Base-by-base conservation (phyloP, 148 eudicot species). In the Vaccinium macrocarpon region DNA sequence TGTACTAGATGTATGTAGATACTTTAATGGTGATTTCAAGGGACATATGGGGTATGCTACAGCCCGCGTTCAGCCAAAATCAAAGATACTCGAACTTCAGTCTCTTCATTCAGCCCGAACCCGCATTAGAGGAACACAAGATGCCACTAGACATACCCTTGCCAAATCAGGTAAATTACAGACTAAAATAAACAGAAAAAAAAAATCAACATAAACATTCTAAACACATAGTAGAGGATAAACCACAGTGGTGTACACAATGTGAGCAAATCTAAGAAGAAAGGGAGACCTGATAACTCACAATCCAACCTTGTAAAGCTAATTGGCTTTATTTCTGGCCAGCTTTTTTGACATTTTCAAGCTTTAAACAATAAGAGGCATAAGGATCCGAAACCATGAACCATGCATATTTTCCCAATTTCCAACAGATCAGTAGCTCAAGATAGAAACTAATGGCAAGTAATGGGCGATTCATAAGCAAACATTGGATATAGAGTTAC, bases 251-350 rank as follows among this genome's bases (percentile, higher is more conserved):
- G n/a, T 57, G 62, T 18, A 57, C 62, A 57, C 62, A 19, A 57
- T 21, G 62, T 49, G 29, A 21, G 53, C 79, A 76, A 76, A 76
- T 48, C 79, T 49, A 76, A 76, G 79, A 76, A 76, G 25, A 46
- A 46, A 16, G 48, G 27, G 38, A 71, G 8, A 38, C 48, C 23
- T 19, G 48, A 38, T 13, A 76, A 46, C 19, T 76, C 56, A 49
- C 48, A 76, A 46, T 76, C 79, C 55, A 38, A 73, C 50, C n/a
- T 3, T 6, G 46, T 73, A 38, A 21, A 73, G n/a, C 49, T 16
- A 73, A 35, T 73, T 35, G 76, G 50, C n/a, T 49, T 38, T 9
- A 8, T 73, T 14, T 70, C 21, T 27, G 74, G 74, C 38, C 23
- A 73, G 19, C 7, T 73, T 8, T 19, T 7, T 35, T 23, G 2